Evolutionary conservation across 2,329 filamentous ascomycete species (phyloP).

Genomic region (Cytospora mali): DNA sequence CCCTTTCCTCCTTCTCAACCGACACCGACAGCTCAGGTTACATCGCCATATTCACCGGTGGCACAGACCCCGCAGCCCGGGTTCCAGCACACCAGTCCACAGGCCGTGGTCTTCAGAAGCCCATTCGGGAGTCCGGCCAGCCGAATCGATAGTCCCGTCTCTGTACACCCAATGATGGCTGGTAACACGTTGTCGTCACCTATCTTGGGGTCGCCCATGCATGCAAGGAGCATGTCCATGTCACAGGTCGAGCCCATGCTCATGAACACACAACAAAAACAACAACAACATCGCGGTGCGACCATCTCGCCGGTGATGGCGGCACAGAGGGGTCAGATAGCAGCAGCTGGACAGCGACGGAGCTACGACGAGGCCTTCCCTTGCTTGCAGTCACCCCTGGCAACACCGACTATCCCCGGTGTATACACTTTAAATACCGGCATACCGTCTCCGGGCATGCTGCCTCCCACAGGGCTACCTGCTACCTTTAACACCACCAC

Average conservation of each 20-base stretch:
- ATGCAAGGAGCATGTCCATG: constrained; percentile 15
- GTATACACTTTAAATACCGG: not conserved
- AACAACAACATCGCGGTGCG: not conserved
- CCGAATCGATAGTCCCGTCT: constrained; percentile 4
- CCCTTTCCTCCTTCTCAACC: not conserved
- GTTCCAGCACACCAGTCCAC: constrained; percentile 14
- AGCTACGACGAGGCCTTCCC: constrained; percentile 17
- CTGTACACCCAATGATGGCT: constrained; percentile 16
- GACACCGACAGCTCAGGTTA: not conserved
- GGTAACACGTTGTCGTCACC: constrained; percentile 18
- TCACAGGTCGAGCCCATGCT: constrained; percentile 3
- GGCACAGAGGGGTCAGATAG: not conserved
- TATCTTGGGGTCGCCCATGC: constrained; percentile 5
- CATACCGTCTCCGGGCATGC: constrained; percentile 12
- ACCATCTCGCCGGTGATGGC: not conserved
- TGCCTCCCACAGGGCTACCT: constrained; percentile 1
- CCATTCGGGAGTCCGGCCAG: constrained; percentile 6
- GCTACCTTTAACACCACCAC: constrained; percentile 3
- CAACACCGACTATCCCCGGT: not conserved
- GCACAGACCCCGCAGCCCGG: constrained; percentile 8
- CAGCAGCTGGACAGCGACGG: constrained; percentile 11
- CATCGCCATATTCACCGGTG: constrained; percentile 5
- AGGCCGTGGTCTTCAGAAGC: not conserved
- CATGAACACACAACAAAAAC: not conserved
- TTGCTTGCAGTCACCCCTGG: constrained; percentile 1